phyloP scores from a whole-genome alignment of 495 filamentous ascomycete genomes.

The Aspergillus sclerotioniger region DNA sequence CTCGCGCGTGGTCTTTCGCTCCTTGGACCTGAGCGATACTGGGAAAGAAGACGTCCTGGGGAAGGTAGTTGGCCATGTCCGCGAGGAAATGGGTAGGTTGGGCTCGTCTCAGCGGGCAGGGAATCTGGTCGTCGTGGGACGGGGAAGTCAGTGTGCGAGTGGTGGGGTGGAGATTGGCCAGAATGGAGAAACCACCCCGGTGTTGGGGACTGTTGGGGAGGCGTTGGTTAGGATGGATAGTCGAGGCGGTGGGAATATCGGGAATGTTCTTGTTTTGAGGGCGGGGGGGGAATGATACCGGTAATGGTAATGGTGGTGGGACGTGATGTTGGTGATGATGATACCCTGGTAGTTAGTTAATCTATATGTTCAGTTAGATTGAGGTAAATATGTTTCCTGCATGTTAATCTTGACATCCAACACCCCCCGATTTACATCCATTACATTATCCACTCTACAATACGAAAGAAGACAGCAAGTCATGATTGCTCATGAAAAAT shows the following conservation, averaged over 20 bases:
- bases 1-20: constrained; percentile 57
- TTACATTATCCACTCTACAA: neutral
- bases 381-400: too few relatives aligned
- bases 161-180: constrained; percentile 29
- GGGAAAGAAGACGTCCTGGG: neutral
- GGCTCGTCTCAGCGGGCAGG: neutral
- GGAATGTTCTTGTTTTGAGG: neutral
- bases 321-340: too few relatives aligned
- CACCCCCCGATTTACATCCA: too few relatives aligned
- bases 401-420: too few relatives aligned
- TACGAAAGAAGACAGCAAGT: neutral
- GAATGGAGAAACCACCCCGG: constrained; percentile 44
- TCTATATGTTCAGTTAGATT: too few relatives aligned
- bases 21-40: neutral
- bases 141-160: neutral
- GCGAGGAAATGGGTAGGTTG: neutral
- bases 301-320: too few relatives aligned
- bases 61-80: neutral
- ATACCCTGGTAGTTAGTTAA: too few relatives aligned
- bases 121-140: neutral
- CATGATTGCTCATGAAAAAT: neutral
- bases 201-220: constrained; percentile 41
- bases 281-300: too few relatives aligned
- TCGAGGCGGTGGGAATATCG: neutral
- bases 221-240: constrained; percentile 10